phyloP scores from a whole-genome alignment of 176 grass and related monocot species.

The Carex kokanica region DNA sequence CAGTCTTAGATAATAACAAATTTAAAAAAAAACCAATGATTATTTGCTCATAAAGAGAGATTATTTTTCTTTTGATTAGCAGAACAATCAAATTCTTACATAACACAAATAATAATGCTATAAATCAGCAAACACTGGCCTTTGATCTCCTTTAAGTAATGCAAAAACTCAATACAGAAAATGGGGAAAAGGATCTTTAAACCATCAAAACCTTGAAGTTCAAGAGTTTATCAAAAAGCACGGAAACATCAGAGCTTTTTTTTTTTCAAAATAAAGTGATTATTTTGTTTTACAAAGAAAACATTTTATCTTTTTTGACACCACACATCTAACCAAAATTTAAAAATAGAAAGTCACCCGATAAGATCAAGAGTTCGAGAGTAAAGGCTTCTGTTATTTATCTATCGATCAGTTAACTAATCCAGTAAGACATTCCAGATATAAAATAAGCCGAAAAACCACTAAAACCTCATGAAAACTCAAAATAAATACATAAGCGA shows the following conservation, averaged over 20 bases:
- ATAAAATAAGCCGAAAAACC: not conserved
- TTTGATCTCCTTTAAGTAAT: not conserved
- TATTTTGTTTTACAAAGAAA: not conserved
- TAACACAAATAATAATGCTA: not conserved
- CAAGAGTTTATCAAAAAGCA: not conserved
- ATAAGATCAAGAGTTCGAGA: not conserved
- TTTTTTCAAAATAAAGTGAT: not conserved
- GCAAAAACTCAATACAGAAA: not conserved
- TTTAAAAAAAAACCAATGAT: not conserved
- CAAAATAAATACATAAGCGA: not conserved
- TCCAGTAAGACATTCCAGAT: not conserved
- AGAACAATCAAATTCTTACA: not conserved
- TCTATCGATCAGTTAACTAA: not conserved
- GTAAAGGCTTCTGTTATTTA: not conserved
- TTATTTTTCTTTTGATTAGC: not conserved
- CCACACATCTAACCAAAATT: not conserved
- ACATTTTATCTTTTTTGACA: not conserved
- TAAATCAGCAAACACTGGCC: not conserved
- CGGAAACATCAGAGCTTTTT: not conserved
- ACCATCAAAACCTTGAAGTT: not conserved
- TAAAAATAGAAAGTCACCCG: not conserved
- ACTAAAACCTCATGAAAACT: constrained; percentile 6
- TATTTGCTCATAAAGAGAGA: not conserved
- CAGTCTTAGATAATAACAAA: not conserved
- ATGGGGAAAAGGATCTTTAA: not conserved